Conservation (phyloP, 83 land plant genomes). For the Thuja plicata region DNA sequence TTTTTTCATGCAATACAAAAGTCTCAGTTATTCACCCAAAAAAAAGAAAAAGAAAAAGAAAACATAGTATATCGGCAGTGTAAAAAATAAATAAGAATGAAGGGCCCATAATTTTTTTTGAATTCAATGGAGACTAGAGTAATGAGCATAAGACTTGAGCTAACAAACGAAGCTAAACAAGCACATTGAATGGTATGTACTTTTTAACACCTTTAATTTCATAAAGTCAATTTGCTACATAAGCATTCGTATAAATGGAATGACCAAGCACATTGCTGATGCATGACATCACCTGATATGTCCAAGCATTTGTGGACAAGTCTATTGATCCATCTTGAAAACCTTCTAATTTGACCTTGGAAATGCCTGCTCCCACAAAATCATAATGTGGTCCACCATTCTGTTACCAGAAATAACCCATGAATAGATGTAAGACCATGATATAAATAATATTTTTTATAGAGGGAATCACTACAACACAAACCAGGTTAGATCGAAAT, state of each 20-base stretch:
- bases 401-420: slow-evolving; percentile 17
- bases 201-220: background rate
- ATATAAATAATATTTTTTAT: background rate
- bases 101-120: too few relatives aligned
- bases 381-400: slow-evolving; percentile 75
- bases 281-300: slow-evolving; percentile 42
- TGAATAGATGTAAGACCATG: background rate
- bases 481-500: background rate
- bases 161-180: background rate
- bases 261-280: background rate
- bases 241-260: background rate
- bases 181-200: background rate
- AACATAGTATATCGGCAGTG: too few relatives aligned
- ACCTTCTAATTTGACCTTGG: slow-evolving; percentile 57
- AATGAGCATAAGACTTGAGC: background rate
- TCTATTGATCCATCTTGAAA: slow-evolving; percentile 44
- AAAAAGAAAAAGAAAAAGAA: too few relatives aligned
- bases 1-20: too few relatives aligned
- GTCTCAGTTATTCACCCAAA: too few relatives aligned
- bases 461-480: background rate
- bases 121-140: too few relatives aligned
- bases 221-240: background rate
- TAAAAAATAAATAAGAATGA: too few relatives aligned
- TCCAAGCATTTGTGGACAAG: slow-evolving; percentile 50
- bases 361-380: slow-evolving; percentile 67